Evolutionary conservation across 305 asterid genomes (phyloP).

Genomic region (Fraxinus latifolia): DNA sequence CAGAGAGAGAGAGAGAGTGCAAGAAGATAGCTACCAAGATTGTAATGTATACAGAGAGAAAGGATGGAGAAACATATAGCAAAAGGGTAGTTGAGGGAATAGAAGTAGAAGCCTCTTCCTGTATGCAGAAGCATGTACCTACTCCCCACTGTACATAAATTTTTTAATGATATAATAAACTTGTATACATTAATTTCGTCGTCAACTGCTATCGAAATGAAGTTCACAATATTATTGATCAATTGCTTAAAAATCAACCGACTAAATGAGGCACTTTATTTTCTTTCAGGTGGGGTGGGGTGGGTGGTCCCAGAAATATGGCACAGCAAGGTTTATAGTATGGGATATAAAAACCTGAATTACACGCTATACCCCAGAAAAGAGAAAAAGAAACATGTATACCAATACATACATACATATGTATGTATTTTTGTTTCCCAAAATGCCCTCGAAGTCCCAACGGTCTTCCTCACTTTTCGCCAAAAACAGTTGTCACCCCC

Average conservation of each 20-base stretch:
- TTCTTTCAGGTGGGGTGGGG: not conserved
- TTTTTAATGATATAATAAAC: not conserved
- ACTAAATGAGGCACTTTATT: not conserved
- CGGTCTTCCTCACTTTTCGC: slow-evolving; percentile 43
- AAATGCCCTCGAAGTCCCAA: slow-evolving; percentile 41
- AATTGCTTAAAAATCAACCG: not conserved
- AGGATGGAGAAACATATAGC: slow-evolving; percentile 19
- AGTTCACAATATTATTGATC: not conserved
- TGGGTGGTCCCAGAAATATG: slow-evolving; percentile 16
- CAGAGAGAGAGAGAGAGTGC: slow-evolving; percentile 34
- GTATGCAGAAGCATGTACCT: not conserved
- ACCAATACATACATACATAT: not conserved
- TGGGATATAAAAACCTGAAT: slow-evolving; percentile 27
- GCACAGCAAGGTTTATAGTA: slow-evolving; percentile 38
- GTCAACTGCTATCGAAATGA: not conserved
- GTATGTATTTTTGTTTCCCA: slow-evolving; percentile 21
- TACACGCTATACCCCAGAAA: slow-evolving; percentile 19
- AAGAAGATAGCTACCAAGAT: slow-evolving; percentile 33
- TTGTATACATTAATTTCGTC: not conserved
- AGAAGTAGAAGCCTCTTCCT: slow-evolving; percentile 22
- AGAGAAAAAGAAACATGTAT: not conserved
- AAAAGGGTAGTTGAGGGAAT: slow-evolving; percentile 56
- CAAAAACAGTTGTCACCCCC: slow-evolving; percentile 33
- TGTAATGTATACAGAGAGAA: slow-evolving; percentile 11
- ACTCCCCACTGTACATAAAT: not conserved